Conservation (phyloP, 2,329 filamentous ascomycete genomes). For the Ophiocordyceps camponoti-rufipedis region DNA sequence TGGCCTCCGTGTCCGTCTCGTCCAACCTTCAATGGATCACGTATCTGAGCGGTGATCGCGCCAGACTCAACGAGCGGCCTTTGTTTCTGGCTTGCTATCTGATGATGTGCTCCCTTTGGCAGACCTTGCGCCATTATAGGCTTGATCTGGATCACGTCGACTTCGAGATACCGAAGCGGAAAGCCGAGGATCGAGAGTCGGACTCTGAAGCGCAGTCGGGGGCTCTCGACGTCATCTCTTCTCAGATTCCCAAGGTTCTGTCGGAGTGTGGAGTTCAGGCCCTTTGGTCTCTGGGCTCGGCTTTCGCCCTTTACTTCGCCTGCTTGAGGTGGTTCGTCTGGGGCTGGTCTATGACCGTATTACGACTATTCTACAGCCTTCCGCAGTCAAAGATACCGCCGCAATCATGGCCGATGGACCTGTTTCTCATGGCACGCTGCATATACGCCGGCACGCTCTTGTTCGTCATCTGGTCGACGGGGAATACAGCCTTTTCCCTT, state of each 20-base stretch:
- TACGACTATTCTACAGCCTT: conserved; percentile 57
- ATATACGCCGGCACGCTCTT: conserved; percentile 47
- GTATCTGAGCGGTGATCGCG: conserved; percentile 50
- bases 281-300: conserved; percentile 21
- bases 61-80: conserved; percentile 68
- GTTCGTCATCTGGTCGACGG: conserved; percentile 55
- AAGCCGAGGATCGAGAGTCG: conserved; percentile 6
- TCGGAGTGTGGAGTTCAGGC: conserved; percentile 20
- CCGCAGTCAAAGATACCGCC: conserved; percentile 51
- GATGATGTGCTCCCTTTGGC: conserved; percentile 46
- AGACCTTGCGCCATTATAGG: conserved; percentile 52
- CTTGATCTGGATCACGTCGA: conserved; percentile 53
- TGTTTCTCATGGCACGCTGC: conserved; percentile 36
- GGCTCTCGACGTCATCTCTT: conserved; percentile 16
- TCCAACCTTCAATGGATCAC: conserved; percentile 58
- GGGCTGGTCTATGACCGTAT: conserved; percentile 50
- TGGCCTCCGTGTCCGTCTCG: conserved; percentile 45
- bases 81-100: conserved; percentile 63
- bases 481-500: conserved; percentile 61
- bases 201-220: conserved; percentile 8
- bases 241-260: conserved; percentile 21
- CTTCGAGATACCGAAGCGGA: conserved; percentile 10
- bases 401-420: conserved; percentile 35
- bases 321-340: conserved; percentile 47
- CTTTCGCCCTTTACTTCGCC: conserved; percentile 40